Conservation (phyloP, 208 protist species). For the Trypanosoma cruzi region DNA sequence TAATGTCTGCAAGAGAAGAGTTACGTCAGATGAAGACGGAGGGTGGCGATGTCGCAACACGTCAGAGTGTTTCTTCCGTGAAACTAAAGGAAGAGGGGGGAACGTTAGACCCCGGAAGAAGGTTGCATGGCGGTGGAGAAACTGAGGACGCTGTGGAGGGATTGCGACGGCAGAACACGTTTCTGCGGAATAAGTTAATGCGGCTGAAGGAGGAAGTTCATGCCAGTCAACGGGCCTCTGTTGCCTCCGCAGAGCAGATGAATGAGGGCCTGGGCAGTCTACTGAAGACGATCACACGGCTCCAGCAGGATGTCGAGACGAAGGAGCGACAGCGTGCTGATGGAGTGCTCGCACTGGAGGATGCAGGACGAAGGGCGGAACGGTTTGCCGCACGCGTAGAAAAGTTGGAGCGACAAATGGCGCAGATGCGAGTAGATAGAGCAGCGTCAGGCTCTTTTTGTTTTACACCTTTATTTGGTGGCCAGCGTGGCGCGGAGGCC, state of each 20-base stretch:
- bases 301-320: conserved; percentile 12
- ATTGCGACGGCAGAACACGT: conserved; percentile 15
- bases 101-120: not conserved
- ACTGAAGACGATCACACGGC: conserved; percentile 19
- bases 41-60: not conserved
- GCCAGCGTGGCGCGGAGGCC: not conserved
- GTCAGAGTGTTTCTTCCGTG: not conserved
- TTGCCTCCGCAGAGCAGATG: conserved; percentile 4
- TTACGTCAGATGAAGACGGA: not conserved
- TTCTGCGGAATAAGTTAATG: conserved; percentile 4
- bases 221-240: not conserved
- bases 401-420: conserved; percentile 3
- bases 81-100: not conserved
- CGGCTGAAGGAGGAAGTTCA: conserved; percentile 13
- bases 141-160: conserved; percentile 1
- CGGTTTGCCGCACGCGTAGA: conserved; percentile 4
- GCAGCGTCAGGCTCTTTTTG: too few species aligned
- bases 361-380: not conserved
- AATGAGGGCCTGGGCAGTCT: conserved; percentile 11
- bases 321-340: conserved; percentile 9
- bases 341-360: not conserved
- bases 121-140: not conserved
- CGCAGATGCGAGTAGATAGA: too few species aligned
- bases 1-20: conserved; percentile 13
- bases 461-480: too few species aligned